These are phyloP conservation scores for Leonotis leonurus DNA, from an alignment of 257 asterid species.

Conservation along the genomic window DNA sequence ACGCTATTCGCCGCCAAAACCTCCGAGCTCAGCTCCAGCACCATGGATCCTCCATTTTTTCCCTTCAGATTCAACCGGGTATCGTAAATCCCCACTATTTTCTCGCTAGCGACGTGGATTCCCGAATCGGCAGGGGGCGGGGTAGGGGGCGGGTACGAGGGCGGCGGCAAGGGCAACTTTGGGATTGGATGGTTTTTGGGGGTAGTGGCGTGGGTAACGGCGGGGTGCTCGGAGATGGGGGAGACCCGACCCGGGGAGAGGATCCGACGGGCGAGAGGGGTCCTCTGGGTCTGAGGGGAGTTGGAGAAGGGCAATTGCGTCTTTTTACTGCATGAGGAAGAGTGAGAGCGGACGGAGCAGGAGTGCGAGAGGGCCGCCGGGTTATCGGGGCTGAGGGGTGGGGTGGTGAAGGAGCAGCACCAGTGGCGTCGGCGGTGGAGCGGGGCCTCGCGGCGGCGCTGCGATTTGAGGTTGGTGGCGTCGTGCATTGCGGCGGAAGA, in stretches of 20 bases:
- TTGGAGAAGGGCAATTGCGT: slow-evolving; percentile 39
- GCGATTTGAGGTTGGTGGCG: slow-evolving; percentile 20
- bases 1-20: slow-evolving; percentile 62
- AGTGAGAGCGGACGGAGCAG: slow-evolving; percentile 22
- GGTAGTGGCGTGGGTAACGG: background rate
- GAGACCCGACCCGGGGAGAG: slow-evolving; percentile 98
- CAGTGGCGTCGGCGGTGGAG: slow-evolving; percentile 63
- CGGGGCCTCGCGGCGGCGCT: slow-evolving; percentile 46
- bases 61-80: slow-evolving; percentile 81
- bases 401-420: slow-evolving; percentile 77
- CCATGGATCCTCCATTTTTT: slow-evolving; percentile 50
- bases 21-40: slow-evolving; percentile 69
- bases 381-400: slow-evolving; percentile 79
- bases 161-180: slow-evolving; percentile 30
- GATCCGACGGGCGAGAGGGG: slow-evolving; percentile 64
- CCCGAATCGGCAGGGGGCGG: slow-evolving; percentile 24
- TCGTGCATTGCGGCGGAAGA: slow-evolving; percentile 37
- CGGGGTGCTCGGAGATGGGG: slow-evolving; percentile 52
- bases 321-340: slow-evolving; percentile 36
- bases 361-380: slow-evolving; percentile 25
- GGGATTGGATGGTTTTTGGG: slow-evolving; percentile 18
- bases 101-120: slow-evolving; percentile 14
- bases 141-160: slow-evolving; percentile 35
- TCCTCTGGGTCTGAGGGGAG: slow-evolving; percentile 52
- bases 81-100: slow-evolving; percentile 43